Percentiles rank a stretch among this genome's conserved stretches.
phyloP scores from a whole-genome alignment of 371 early-diverging fungal species.

The Mortierella sp. region DNA sequence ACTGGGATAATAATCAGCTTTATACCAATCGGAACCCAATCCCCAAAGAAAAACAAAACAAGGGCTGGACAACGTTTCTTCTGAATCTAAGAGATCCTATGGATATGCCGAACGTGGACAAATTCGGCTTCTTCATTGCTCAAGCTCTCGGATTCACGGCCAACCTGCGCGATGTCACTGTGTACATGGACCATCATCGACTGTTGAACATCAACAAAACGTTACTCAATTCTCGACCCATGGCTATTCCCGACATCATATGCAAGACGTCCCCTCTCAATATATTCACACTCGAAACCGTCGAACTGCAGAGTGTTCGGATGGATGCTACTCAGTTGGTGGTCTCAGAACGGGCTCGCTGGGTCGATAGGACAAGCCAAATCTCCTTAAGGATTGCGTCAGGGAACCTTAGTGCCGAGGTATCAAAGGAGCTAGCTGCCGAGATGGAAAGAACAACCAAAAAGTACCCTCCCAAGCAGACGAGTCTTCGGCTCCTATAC shows the following conservation, averaged over 20 bases:
- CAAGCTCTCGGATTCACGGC: slow-evolving; percentile 87
- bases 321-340: slow-evolving; percentile 71
- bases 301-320: slow-evolving; percentile 73
- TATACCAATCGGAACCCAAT: slow-evolving; percentile 79
- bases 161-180: slow-evolving; percentile 72
- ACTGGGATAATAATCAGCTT: slow-evolving; percentile 89
- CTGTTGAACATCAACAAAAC: slow-evolving; percentile 74
- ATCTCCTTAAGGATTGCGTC: slow-evolving; percentile 81
- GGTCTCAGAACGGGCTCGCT: slow-evolving; percentile 48
- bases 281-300: slow-evolving; percentile 73
- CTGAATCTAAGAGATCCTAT: slow-evolving; percentile 83
- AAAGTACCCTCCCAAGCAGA: slow-evolving; percentile 82
- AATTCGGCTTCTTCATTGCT: slow-evolving; percentile 85
- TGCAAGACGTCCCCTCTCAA: slow-evolving; percentile 70
- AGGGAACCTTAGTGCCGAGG: slow-evolving; percentile 67
- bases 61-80: slow-evolving; percentile 77
- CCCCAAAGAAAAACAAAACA: slow-evolving; percentile 56
- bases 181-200: slow-evolving; percentile 71
- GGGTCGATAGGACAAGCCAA: slow-evolving; percentile 53
- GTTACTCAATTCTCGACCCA: slow-evolving; percentile 69
- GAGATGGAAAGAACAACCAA: slow-evolving; percentile 94
- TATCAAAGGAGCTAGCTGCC: slow-evolving; percentile 63
- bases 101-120: slow-evolving; percentile 73
- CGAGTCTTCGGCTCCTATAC: slow-evolving; percentile 78
- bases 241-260: slow-evolving; percentile 63